phyloP scores from a whole-genome alignment of 1,284 basidiomycete species.

The Exobasidium rhododendri region DNA sequence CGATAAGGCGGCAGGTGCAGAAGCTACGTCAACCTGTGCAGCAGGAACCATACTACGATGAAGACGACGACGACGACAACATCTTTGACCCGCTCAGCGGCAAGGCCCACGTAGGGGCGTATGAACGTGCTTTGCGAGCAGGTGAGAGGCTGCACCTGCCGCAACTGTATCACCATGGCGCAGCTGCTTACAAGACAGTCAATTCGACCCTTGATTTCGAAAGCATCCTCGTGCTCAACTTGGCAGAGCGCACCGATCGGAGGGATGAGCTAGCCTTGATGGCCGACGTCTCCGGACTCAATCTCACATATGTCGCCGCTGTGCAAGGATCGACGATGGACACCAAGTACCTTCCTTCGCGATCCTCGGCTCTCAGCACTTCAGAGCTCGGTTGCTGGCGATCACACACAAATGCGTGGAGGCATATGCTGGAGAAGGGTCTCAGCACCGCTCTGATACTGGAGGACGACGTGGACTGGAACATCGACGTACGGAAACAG shows the following conservation, averaged over 20 bases:
- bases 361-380: background rate
- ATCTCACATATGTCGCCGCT: background rate
- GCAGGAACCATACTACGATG: no score
- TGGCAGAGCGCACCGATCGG: background rate
- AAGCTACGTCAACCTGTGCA: no score
- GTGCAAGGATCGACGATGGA: background rate
- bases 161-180: background rate
- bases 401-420: background rate
- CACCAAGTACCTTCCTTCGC: background rate
- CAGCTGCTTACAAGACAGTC: background rate
- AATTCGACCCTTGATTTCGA: background rate
- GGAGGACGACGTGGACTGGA: background rate
- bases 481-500: background rate
- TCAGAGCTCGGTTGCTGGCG: background rate
- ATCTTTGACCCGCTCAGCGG: no score
- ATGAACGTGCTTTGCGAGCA: no score
- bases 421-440: background rate
- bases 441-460: background rate
- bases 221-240: background rate
- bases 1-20: no score
- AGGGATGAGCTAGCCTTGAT: background rate
- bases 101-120: no score
- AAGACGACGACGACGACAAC: no score
- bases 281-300: background rate
- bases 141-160: background rate